Base-by-base conservation (phyloP, 1,284 basidiomycete genomes). In the Rhodotorula sp. region DNA sequence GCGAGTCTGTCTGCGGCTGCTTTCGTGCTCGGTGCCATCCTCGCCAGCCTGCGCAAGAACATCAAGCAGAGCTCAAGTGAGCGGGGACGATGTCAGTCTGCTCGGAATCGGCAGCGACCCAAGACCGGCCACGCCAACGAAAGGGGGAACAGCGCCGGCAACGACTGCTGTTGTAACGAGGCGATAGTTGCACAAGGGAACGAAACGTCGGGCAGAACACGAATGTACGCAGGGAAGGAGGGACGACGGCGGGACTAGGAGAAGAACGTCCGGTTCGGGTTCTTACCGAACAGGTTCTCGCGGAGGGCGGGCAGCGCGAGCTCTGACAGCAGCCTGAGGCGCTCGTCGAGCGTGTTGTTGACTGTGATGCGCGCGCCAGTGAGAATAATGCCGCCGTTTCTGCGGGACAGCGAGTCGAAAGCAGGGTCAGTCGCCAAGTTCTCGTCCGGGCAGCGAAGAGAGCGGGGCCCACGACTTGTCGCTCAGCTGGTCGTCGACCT, bases 261-360 rank as follows among this genome's bases (percentile, higher is more conserved):
- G 26, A 18, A 30, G n/a, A 72, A 68, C 34, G 65, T 50, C 46
- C 73, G 68, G 68, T 74, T 74, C 70, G 72, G 68, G 61, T 74
- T 74, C 68, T 85, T 81, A 50, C 92, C 92, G 76, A 94, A 95
- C 55, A 95, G 83, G 76, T 92, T 88, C 75, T 84, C 85, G 76
- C 93, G 85, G 75, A 95, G 90, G 82, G 94, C 92, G 2, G 92
- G 93, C 53, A 95, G 83, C 93, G 94, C 94, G 90, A 93, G 70
- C 78, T 94, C 91, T 81, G 96, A 92, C 54, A 96, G 83, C 72
- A 96, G 81, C 76, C 87, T 85, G 78, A 97, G 81, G 59, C 94
- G 86, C 79, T 94, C 92, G 74, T 92, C 91, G 62, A 97, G 83
- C 0, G 93, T 94, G 79, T 97, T 96, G 80, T 96, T 90, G 31